Evolutionary conservation across 345 rosid species (phyloP).

Genomic region (Chamaenerion angustifolium): DNA sequence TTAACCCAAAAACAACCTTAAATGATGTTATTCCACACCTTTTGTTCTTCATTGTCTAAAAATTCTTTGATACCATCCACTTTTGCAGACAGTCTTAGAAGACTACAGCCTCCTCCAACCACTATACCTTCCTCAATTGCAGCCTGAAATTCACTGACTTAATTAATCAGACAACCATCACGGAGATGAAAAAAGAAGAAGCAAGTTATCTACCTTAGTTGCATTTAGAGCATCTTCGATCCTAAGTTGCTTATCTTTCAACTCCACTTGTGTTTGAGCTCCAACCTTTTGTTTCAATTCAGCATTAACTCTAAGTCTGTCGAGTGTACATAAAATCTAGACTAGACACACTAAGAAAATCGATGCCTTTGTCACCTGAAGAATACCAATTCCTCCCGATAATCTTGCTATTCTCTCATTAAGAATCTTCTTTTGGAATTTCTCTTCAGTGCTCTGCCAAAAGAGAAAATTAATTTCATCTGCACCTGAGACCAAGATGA

Average conservation of each 20-base stretch:
- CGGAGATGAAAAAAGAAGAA: neutral
- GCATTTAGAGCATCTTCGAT: constrained; percentile 92
- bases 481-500: no score
- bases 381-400: constrained; percentile 74
- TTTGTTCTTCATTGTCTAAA: constrained; percentile 71
- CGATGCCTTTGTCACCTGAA: constrained; percentile 37
- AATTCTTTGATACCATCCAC: constrained; percentile 48
- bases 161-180: constrained; percentile 7
- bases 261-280: constrained; percentile 80
- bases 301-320: constrained; percentile 3
- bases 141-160: constrained; percentile 36
- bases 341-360: neutral
- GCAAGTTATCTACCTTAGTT: constrained; percentile 47
- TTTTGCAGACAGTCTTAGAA: constrained; percentile 59
- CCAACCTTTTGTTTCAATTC: constrained; percentile 46
- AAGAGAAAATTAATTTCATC: constrained; percentile 1
- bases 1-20: no score
- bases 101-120: constrained; percentile 85
- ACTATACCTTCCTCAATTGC: constrained; percentile 94
- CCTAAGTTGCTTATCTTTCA: constrained; percentile 80
- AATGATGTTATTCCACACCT: constrained; percentile 20
- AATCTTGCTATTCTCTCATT: constrained; percentile 79
- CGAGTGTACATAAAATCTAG: neutral
- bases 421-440: constrained; percentile 58
- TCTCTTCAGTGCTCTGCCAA: constrained; percentile 58